These are phyloP conservation scores for Lagerstroemia speciosa DNA, from an alignment of 345 rosid species.

Conservation along the genomic window DNA sequence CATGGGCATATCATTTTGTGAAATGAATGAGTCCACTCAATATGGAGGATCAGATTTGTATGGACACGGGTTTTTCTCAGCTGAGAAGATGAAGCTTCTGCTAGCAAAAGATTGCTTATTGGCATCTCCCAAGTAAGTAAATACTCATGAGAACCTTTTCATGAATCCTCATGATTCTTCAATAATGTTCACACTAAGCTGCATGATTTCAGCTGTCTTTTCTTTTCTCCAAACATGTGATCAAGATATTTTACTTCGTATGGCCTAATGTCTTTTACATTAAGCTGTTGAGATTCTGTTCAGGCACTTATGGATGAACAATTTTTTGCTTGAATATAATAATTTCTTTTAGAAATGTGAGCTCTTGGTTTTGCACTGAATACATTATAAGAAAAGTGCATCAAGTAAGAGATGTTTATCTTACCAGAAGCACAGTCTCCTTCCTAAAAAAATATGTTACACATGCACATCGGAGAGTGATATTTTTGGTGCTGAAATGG, in stretches of 20 bases:
- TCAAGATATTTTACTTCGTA: background rate
- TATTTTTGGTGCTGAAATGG: too few species aligned
- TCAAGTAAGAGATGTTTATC: too few species aligned
- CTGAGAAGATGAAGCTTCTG: constrained; percentile 17
- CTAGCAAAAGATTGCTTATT: constrained; percentile 40
- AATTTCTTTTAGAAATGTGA: background rate
- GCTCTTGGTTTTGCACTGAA: background rate
- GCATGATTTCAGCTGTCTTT: background rate
- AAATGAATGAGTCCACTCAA: constrained; percentile 19
- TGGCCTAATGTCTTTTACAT: background rate
- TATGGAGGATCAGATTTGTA: constrained; percentile 6
- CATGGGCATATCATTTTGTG: constrained; percentile 40
- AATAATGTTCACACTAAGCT: background rate
- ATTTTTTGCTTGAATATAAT: background rate
- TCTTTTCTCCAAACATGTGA: background rate
- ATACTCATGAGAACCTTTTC: background rate
- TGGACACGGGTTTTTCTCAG: constrained; percentile 3
- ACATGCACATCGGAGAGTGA: too few species aligned
- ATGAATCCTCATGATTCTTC: background rate
- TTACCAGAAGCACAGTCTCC: too few species aligned
- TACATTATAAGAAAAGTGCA: background rate
- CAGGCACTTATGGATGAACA: background rate
- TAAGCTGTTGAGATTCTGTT: background rate
- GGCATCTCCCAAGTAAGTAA: constrained; percentile 46
- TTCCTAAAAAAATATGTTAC: too few species aligned